Evolutionary conservation across 176 grass and related monocot genomes (phyloP), one percentile per base, ranked within the genome.

Genomic region (Triticum timopheevii): DNA sequence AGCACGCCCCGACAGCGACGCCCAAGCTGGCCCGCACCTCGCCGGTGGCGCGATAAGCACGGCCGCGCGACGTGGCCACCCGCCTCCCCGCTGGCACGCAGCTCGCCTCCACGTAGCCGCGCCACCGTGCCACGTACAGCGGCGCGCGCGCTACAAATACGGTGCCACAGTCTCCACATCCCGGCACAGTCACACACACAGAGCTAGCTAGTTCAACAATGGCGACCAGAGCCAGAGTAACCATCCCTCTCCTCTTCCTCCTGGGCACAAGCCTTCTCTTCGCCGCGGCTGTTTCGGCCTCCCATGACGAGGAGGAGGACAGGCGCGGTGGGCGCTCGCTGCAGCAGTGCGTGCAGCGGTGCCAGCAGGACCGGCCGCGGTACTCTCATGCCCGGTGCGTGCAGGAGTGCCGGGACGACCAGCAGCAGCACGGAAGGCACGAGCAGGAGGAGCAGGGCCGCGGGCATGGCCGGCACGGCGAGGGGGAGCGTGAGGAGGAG

Each of bases 251-350:
- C 47, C 61, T 94, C 44, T 39, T 92, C 17, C 70, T 91, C 73
- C 76, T 94, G 24, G 50, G 66, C 2, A 1, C 88, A 27, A 65
- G 86, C 12, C 23, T 87, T 77, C 87, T 97, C 27, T 92, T 61
- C 52, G 31, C 82, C 45, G 81, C 80, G 16, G 76, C 86, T 7
- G 13, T 76, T 5, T 69, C 86, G 38, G 35, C 62, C 22, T 82
- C 88, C 30, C 15, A 78, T 24, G 86, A 86, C 17, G 82, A 85
- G 10, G 84, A 84, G 8, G 84, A 82, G 16, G 6, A 19, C 61
- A n/a, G 30, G 69, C 65, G 81, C 65, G 73, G 73, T 5, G 38
- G 80, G 10, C 38, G 61, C 49, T 38, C 71, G 54, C 66, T 64
- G 49, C 4, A 10, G 35, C 71, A 69, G 0, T 89, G 90, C 64